These are phyloP conservation scores for Auricularia heimuer DNA, from an alignment of 768 basidiomycete species.

Conservation along the genomic window DNA sequence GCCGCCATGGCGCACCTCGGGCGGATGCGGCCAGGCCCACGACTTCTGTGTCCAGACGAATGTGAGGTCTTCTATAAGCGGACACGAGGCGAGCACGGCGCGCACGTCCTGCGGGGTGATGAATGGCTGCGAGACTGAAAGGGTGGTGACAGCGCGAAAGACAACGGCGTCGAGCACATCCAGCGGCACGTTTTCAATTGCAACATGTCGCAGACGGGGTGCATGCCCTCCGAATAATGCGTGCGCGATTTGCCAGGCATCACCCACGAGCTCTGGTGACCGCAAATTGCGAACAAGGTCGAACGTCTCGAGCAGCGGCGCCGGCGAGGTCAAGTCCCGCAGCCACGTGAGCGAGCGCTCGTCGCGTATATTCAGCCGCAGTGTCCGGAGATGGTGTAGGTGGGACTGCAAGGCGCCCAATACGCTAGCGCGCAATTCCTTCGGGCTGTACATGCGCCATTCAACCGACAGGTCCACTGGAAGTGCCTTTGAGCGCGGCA, in stretches of 20 bases:
- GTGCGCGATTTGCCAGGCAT: neutral
- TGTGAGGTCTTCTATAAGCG: neutral
- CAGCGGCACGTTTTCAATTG: neutral
- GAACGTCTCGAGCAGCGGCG: neutral
- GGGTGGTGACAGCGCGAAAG: neutral
- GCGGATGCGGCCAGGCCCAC: neutral
- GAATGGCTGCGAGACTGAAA: neutral
- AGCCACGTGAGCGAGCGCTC: neutral
- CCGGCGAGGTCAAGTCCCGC: neutral
- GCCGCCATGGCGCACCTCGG: neutral
- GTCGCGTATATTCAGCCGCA: neutral
- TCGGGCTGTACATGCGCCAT: neutral
- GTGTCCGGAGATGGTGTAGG: neutral
- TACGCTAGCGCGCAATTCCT: neutral
- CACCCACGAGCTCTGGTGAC: neutral
- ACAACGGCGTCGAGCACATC: neutral
- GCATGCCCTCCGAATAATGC: neutral
- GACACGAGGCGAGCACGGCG: neutral
- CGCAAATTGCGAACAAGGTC: neutral
- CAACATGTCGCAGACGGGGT: neutral
- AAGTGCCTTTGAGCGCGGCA: neutral
- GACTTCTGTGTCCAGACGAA: neutral
- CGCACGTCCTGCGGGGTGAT: neutral
- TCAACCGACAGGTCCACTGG: neutral
- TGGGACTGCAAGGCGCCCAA: neutral